Percentiles rank a stretch among this genome's conserved stretches.
These are phyloP conservation scores for Zopfia rhizophila DNA, from an alignment of 2,329 filamentous ascomycete genomes.

Conservation along the genomic window DNA sequence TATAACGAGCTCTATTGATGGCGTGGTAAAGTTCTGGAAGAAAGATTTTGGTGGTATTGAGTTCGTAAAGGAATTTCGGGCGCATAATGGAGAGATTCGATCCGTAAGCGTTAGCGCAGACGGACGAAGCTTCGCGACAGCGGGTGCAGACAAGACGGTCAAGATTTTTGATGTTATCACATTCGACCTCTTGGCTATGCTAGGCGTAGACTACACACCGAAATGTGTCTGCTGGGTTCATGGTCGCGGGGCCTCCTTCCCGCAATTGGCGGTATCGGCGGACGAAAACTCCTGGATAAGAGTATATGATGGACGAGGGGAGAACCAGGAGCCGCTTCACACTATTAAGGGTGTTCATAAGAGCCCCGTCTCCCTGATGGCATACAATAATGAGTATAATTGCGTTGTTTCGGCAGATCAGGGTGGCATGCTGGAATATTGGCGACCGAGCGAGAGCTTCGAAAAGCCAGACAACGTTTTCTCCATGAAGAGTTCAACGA, in stretches of 20 bases:
- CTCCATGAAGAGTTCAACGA: conserved; percentile 91
- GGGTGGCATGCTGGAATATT: conserved; percentile 96
- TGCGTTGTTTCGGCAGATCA: conserved; percentile 92
- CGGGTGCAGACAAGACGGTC: conserved; percentile 79
- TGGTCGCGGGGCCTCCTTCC: conserved; percentile 82
- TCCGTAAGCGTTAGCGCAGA: conserved; percentile 88
- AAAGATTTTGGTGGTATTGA: conserved; percentile 90
- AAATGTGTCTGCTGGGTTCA: conserved; percentile 93
- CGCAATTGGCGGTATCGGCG: conserved; percentile 84
- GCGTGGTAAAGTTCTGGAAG: conserved; percentile 99
- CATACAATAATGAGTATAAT: conserved; percentile 87
- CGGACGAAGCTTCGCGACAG: conserved; percentile 92
- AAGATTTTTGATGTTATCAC: conserved; percentile 84
- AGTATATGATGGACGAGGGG: conserved; percentile 90
- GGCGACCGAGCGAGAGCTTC: conserved; percentile 81
- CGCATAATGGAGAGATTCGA: conserved; percentile 85
- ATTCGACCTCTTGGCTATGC: conserved; percentile 73
- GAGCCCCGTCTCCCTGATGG: conserved; percentile 82
- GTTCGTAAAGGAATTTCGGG: conserved; percentile 97
- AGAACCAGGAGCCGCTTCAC: conserved; percentile 79
- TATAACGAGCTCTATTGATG: conserved; percentile 92
- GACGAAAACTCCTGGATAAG: conserved; percentile 76
- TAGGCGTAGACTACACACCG: conserved; percentile 79
- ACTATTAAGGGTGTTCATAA: conserved; percentile 83
- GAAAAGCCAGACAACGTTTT: conserved; percentile 95